Evolutionary conservation across 148 eudicot genomes (phyloP).

Genomic region (Salicornia ramosissima): DNA sequence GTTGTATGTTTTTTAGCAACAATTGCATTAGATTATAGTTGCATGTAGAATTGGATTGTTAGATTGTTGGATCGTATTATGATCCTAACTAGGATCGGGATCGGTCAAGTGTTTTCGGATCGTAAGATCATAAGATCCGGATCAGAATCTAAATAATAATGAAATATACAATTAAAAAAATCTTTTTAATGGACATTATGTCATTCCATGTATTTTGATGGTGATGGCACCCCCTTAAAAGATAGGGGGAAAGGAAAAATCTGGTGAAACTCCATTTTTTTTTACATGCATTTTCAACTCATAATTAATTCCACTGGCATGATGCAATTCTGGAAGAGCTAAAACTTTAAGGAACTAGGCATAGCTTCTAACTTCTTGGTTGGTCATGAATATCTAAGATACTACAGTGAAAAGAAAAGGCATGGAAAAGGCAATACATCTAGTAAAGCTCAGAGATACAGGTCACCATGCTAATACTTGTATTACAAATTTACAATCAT

Average conservation of each 20-base stretch:
- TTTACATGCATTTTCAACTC: conserved; percentile 1
- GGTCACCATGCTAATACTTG: background rate
- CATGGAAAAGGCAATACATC: background rate
- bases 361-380: background rate
- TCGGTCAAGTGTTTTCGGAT: too few species aligned
- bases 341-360: background rate
- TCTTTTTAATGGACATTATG: background rate
- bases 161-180: background rate
- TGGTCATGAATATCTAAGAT: background rate
- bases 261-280: background rate
- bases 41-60: too few species aligned
- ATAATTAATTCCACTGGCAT: background rate
- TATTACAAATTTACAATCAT: too few species aligned
- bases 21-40: too few species aligned
- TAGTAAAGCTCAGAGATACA: background rate
- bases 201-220: background rate
- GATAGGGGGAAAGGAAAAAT: background rate
- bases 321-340: too few species aligned
- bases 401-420: background rate
- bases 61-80: too few species aligned
- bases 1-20: too few species aligned
- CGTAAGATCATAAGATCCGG: too few species aligned
- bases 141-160: too few species aligned
- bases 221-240: background rate
- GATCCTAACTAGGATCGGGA: too few species aligned